Conservation (phyloP, 768 basidiomycete species). For the Tylopilus cervinicoccineus region DNA sequence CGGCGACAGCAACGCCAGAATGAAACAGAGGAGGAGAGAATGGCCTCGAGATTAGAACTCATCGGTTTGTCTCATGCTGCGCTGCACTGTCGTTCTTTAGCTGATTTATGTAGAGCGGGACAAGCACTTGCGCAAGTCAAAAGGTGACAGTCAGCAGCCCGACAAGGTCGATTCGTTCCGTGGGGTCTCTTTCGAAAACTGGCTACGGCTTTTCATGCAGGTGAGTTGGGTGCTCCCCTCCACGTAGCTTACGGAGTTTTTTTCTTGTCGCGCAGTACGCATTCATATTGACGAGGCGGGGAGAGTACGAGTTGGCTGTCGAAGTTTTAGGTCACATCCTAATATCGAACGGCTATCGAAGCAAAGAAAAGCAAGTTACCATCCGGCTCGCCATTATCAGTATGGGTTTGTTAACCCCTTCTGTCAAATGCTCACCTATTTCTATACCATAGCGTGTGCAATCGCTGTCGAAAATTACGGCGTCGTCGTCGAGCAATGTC, state of each 20-base stretch:
- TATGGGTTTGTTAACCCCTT: constrained; percentile 27
- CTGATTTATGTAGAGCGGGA: constrained; percentile 9
- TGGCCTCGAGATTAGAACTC: constrained; percentile 55
- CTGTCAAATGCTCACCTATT: background rate
- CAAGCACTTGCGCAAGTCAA: constrained; percentile 46
- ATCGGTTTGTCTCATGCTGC: constrained; percentile 33
- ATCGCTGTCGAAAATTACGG: constrained; percentile 52
- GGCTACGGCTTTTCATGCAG: constrained; percentile 84
- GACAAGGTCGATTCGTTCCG: constrained; percentile 67
- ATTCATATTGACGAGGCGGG: constrained; percentile 61
- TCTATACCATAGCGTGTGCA: constrained; percentile 58
- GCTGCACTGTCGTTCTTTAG: background rate
- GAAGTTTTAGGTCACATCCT: constrained; percentile 76
- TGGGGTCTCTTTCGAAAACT: constrained; percentile 77
- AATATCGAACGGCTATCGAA: constrained; percentile 69
- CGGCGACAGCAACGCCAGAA: constrained; percentile 14
- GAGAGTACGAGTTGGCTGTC: constrained; percentile 62
- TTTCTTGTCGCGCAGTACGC: constrained; percentile 50
- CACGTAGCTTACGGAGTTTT: background rate
- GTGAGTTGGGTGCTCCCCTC: constrained; percentile 35
- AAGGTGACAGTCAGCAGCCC: constrained; percentile 36
- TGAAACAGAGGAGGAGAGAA: constrained; percentile 15
- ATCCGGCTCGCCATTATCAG: constrained; percentile 77
- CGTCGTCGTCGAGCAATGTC: constrained; percentile 67
- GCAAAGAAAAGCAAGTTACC: constrained; percentile 56